Base-by-base conservation (phyloP, 1,284 basidiomycete genomes). In the Trametes versicolor region DNA sequence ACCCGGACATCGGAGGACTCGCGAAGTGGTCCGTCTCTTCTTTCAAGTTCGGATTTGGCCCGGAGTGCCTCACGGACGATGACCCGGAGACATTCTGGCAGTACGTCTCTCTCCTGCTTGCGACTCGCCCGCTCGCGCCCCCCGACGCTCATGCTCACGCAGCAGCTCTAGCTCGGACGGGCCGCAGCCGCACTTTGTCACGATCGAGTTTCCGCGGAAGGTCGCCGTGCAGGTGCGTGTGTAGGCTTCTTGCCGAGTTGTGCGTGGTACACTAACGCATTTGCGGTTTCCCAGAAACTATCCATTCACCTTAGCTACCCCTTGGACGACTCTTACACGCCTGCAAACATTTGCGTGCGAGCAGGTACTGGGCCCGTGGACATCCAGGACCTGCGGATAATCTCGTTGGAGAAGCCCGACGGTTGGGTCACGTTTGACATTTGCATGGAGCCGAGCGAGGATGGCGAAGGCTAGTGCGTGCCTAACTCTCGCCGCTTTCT, bases 61-160 rank as follows among this genome's bases (percentile, higher is more conserved):
- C 96, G 19, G 94, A 97, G 73, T 96, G 97, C 79, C 82, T 99
- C 56, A 85, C 90, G 17, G 96, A 99, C 72, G 86, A 87, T 25
- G 93, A 98, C 74, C 90, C 94, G 47, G 91, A 94, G 48, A 98
- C 96, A 0, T 97, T 99, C 72, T 99, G 98, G 98, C 98, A 99
- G 96, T 99, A 78, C 76, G 95, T 87, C 23, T 13, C 19, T 32
- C 25, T 54, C 27, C 27, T n/a, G 17, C 19, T 17, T 19, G 17
- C 41, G 15, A 41, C 41, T 43, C n/a, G 29, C 19, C 32, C 32
- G 25, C 32, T 34, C 21, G 17, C 9, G 39, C 15, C 45, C 50
- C 9, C 25, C 23, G 41, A 55, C 10, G 45, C 59, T 62, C 55
- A 47, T 60, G 48, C 37, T 65, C 36, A 62, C 57, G 58, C 34